Percentiles rank a stretch among this genome's conserved stretches.
Conservation (phyloP, 345 rosid genomes). For the Rhodamnia rubescens region DNA sequence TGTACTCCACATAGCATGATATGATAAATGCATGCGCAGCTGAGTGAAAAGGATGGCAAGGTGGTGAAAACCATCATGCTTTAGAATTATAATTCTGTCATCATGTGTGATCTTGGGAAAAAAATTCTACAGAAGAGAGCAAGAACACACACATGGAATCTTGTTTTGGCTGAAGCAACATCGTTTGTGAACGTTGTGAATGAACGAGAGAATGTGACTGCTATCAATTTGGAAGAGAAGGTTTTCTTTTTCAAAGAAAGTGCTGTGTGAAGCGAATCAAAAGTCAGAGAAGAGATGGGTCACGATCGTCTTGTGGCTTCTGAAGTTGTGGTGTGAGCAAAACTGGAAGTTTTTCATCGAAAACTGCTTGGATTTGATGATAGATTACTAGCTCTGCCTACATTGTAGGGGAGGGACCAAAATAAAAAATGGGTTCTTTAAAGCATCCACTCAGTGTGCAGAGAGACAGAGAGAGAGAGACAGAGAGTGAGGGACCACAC, state of each 20-base stretch:
- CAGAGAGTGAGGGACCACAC: slow-evolving; percentile 18
- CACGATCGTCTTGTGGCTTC: slow-evolving; percentile 2
- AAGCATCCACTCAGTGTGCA: slow-evolving; percentile 32
- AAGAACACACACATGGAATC: background rate
- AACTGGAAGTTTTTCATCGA: background rate
- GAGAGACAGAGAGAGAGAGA: background rate
- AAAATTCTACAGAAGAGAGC: background rate
- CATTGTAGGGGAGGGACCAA: slow-evolving; percentile 53
- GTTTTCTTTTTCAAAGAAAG: background rate
- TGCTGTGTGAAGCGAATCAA: background rate
- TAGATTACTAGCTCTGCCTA: background rate
- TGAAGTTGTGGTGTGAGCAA: slow-evolving; percentile 17
- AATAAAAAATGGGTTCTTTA: slow-evolving; percentile 23
- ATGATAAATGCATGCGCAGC: background rate
- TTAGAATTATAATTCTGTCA: background rate
- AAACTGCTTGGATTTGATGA: background rate
- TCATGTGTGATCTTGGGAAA: background rate
- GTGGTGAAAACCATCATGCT: background rate
- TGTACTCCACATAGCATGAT: background rate
- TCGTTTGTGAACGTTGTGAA: background rate
- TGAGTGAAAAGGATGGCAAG: background rate
- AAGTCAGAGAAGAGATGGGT: background rate
- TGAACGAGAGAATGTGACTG: background rate
- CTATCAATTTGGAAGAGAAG: background rate
- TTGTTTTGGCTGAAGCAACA: background rate